Base-by-base conservation (phyloP, 2,329 filamentous ascomycete genomes). In the Paecilomyces formosus region DNA sequence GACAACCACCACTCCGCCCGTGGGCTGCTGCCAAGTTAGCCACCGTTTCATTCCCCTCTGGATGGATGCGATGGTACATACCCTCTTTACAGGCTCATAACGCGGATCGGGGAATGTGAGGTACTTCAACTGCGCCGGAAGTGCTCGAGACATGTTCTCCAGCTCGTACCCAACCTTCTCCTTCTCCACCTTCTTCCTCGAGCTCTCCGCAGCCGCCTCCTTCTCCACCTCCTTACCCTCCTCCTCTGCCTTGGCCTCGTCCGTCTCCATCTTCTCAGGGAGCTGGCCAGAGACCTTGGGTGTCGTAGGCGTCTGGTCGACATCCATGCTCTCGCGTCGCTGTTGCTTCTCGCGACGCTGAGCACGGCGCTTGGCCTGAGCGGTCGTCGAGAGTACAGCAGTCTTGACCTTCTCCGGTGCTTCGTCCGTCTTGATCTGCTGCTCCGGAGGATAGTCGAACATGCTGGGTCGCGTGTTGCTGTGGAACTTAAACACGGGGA, bases 371-470 rank as follows among this genome's bases (percentile, higher is more conserved):
- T 96, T 97, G 63, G 95, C 94, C 75, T 97, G 94, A 1, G 93
- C 93, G 1, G 94, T 99, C 3, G 95, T 99, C 2, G 93, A 97
- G 18, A 99, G 81, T 51, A 99, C 91, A 24, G 95, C 94, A 9
- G 94, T 97, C 65, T 95, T 94, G 64, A 99, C 90, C 75, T 96
- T 86, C 61, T 96, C 90, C 0, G 92, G 92, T 0, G 91, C 91
- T 72, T 97, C 93, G 70, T 97, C 93, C 0, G 90, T 78, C 82
- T 97, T 97, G 69, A 95, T 88, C 73, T 97, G 92, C 68, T 95
- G 90, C 76, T 97, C 93, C 1, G 94, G 95, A 33, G 94, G 94
- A 70, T 99, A 99, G 76, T 99, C 94, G 70, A 99, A 99, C 66
- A 97, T 84, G 73, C 92, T 97, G 56, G 93, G 93, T 59, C 92